Conservation (phyloP, 192 early-diverging fungal species). For the Funneliformis mosseae region DNA sequence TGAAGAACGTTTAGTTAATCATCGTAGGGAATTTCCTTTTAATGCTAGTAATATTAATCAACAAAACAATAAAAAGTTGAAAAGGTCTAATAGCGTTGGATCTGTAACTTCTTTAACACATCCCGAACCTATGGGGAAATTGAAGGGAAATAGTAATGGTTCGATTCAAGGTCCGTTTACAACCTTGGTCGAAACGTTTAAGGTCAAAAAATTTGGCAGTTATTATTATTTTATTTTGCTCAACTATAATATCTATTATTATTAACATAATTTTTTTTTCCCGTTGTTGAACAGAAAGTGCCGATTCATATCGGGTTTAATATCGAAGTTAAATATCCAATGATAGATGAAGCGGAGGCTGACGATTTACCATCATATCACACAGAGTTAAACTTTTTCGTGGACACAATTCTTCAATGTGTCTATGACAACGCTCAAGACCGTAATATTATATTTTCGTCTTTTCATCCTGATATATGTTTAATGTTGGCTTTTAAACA, state of each 20-base stretch:
- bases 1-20: not conserved
- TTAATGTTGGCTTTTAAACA: constrained; percentile 85
- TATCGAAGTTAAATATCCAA: constrained; percentile 96
- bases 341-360: constrained; percentile 85
- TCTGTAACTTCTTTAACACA: constrained; percentile 35
- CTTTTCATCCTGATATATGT: constrained; percentile 90
- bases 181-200: constrained; percentile 78
- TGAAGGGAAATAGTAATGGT: constrained; percentile 77
- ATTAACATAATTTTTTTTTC: not conserved
- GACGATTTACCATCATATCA: constrained; percentile 63
- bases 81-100: constrained; percentile 52
- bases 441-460: constrained; percentile 87
- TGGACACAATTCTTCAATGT: constrained; percentile 81
- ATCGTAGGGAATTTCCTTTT: not conserved
- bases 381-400: constrained; percentile 83
- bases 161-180: constrained; percentile 88
- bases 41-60: not conserved
- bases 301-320: constrained; percentile 84
- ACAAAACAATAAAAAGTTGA: constrained; percentile 29
- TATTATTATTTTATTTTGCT: not conserved
- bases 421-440: constrained; percentile 60
- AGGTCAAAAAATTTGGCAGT: constrained; percentile 41
- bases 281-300: constrained; percentile 53
- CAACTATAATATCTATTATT: not conserved
- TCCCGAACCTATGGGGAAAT: constrained; percentile 42